Conservation (phyloP, 2,329 filamentous ascomycete species). For the Monilinia fructigena region DNA sequence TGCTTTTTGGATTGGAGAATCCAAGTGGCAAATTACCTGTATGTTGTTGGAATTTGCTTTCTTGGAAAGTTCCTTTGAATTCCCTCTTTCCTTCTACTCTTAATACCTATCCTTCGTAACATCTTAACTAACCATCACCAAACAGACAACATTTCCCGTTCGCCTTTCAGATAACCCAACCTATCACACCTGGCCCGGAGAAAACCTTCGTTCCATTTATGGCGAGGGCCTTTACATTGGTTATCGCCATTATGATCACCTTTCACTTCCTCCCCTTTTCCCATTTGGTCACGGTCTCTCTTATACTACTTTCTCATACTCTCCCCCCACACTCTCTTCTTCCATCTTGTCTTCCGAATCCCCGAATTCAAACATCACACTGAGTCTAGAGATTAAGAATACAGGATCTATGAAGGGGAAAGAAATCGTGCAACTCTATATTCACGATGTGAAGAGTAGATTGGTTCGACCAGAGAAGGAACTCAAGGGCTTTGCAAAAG, state of each 20-base stretch:
- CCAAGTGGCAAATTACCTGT: slow-evolving; percentile 66
- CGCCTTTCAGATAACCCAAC: slow-evolving; percentile 65
- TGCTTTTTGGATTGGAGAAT: slow-evolving; percentile 61
- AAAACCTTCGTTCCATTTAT: slow-evolving; percentile 66
- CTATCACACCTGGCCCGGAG: slow-evolving; percentile 71
- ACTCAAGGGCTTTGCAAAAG: slow-evolving; percentile 67
- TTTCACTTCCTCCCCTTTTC: slow-evolving; percentile 60
- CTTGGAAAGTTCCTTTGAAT: too few relatives aligned
- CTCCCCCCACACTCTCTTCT: slow-evolving; percentile 51
- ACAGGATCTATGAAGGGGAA: slow-evolving; percentile 55
- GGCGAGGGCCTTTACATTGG: slow-evolving; percentile 73
- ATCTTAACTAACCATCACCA: slow-evolving; percentile 22
- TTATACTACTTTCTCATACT: slow-evolving; percentile 69
- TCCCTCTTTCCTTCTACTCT: neutral
- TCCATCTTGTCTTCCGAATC: slow-evolving; percentile 40
- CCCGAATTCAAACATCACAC: slow-evolving; percentile 33
- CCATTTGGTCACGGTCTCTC: slow-evolving; percentile 73
- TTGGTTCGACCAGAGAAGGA: slow-evolving; percentile 69
- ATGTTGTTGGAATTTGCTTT: slow-evolving; percentile 19
- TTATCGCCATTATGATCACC: slow-evolving; percentile 69
- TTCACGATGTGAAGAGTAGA: slow-evolving; percentile 60
- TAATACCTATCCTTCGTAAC: too few relatives aligned
- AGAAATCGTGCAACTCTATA: slow-evolving; percentile 68
- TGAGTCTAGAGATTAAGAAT: slow-evolving; percentile 57
- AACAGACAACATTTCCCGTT: slow-evolving; percentile 62